phyloP scores from a whole-genome alignment of 169 alveolate species.

The Eimeria praecox region DNA sequence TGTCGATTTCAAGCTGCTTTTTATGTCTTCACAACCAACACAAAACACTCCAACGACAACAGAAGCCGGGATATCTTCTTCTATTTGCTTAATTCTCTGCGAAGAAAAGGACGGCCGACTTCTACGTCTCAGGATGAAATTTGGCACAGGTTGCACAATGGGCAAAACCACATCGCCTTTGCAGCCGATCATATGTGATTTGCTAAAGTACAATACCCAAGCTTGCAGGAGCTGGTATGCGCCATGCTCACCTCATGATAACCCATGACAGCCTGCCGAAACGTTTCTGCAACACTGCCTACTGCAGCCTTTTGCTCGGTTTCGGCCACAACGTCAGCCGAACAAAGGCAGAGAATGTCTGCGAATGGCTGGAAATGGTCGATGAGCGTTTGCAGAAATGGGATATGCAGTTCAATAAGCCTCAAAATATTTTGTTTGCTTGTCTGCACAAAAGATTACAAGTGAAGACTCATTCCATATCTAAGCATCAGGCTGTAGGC shows the following conservation, averaged over 20 bases:
- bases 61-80: conserved; percentile 90
- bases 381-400: conserved; percentile 18
- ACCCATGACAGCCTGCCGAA: conserved; percentile 47
- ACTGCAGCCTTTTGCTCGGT: conserved; percentile 60
- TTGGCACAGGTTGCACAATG: background rate
- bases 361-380: conserved; percentile 52
- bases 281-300: conserved; percentile 54
- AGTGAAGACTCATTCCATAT: background rate
- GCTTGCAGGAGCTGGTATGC: background rate
- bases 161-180: background rate
- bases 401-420: conserved; percentile 52
- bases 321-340: conserved; percentile 64
- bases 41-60: conserved; percentile 92
- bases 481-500: background rate
- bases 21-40: conserved; percentile 93
- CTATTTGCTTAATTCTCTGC: conserved; percentile 87
- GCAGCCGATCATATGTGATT: background rate
- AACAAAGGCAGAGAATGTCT: conserved; percentile 56
- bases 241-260: conserved; percentile 37
- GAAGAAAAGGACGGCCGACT: background rate
- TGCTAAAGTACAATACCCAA: background rate
- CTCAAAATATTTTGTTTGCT: conserved; percentile 53
- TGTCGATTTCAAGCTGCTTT: conserved; percentile 88
- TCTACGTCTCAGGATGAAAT: background rate
- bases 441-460: background rate